Base-by-base conservation (phyloP, 1,139 yeast genomes). In the Yamadazyma dushanensis region DNA sequence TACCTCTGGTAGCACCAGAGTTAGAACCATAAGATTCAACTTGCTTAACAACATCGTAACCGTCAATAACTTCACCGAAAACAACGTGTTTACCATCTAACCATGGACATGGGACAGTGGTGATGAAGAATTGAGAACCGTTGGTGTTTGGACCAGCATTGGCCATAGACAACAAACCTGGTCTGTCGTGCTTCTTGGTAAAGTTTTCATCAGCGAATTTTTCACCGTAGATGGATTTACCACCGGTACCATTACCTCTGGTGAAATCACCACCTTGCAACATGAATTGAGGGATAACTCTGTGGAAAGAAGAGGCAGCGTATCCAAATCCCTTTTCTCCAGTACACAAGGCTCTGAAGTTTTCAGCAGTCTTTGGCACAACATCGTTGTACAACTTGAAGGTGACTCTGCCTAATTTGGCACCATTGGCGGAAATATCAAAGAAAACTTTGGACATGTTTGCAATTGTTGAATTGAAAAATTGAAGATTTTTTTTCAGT, bases 121-220 rank as follows among this genome's bases (percentile, higher is more conserved):
- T 92, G 72, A 92, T 80, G 81, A 92, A 92, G 78, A 92, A 92
- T 76, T 92, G 98, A 43, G 97, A 90, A 52, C 98, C 98, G 77
- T 92, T 92, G 81, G 97, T 90, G 90, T 90, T 88, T 71, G 96
- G 96, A 63, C 98, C 98, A 56, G 97, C 97, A 63, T 92, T 92
- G 68, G 98, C 98, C 98, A 92, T 92, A 56, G 96, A 87, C 65
- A 92, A 80, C 59, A 90, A 78, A 73, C 97, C 97, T 57, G 97
- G 96, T 70, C 76, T 83, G 72, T 76, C 78, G 81, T 90, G 97
- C 63, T 63, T 83, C 78, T 74, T 78, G 69, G 64, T 47, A 65
- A 90, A 90, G 88, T 90, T 89, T 80, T 92, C 97, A 62, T 92
- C 97, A 47, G 94, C 83, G 71, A 92, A 92, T 73, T 83, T 84